phyloP scores from a whole-genome alignment of 2,329 filamentous ascomycete species.

The Colletotrichum caudatum region DNA sequence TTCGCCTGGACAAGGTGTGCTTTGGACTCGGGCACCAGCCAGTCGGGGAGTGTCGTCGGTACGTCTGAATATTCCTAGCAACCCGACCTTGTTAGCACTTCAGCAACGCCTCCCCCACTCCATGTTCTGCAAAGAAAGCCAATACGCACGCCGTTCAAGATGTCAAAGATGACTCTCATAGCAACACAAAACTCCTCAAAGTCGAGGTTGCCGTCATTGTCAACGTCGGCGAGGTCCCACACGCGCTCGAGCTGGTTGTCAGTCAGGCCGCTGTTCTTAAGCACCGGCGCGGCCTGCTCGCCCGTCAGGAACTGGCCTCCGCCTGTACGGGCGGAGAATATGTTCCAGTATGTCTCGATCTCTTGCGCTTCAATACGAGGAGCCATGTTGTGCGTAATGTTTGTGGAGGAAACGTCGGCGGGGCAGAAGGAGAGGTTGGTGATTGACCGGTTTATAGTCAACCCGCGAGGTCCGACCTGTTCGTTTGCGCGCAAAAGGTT shows the following conservation, averaged over 20 bases:
- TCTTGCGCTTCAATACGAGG: slow-evolving; percentile 72
- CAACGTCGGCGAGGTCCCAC: slow-evolving; percentile 97
- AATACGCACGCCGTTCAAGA: slow-evolving; percentile 86
- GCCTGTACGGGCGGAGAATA: slow-evolving; percentile 70
- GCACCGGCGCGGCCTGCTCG: slow-evolving; percentile 71
- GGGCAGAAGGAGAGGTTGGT: not conserved
- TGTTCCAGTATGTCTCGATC: slow-evolving; percentile 76
- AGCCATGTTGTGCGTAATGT: slow-evolving; percentile 58
- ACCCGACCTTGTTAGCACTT: slow-evolving; percentile 20
- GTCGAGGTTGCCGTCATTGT: slow-evolving; percentile 96
- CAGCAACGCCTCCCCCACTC: not conserved
- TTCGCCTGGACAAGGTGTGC: slow-evolving; percentile 88
- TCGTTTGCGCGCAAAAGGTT: slow-evolving; percentile 1
- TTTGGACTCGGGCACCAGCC: slow-evolving; percentile 96
- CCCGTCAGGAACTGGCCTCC: slow-evolving; percentile 71
- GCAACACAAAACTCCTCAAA: slow-evolving; percentile 99
- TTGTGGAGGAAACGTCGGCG: slow-evolving; percentile 17
- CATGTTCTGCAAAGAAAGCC: not conserved
- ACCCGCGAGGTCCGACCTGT: slow-evolving; percentile 3
- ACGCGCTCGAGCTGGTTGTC: slow-evolving; percentile 91
- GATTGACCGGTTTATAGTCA: slow-evolving; percentile 6
- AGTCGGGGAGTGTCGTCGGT: slow-evolving; percentile 88
- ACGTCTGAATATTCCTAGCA: slow-evolving; percentile 88
- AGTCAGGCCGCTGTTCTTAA: slow-evolving; percentile 72
- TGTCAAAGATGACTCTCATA: slow-evolving; percentile 97